Conservation (phyloP, 768 basidiomycete species). For the Leucosporidium yakuticum region DNA sequence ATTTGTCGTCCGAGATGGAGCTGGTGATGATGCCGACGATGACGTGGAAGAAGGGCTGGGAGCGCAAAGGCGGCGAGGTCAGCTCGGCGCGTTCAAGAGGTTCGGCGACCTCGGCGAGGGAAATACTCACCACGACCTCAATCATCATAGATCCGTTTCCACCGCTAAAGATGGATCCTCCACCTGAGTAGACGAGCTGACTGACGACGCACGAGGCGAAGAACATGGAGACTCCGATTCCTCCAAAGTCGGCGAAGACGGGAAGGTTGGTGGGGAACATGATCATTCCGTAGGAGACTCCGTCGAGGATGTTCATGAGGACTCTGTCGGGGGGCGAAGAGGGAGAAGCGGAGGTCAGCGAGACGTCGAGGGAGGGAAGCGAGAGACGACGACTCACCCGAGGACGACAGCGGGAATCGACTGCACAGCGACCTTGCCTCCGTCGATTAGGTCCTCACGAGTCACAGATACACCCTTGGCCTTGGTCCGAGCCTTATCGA, state of each 20-base stretch:
- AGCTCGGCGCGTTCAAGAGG: slow-evolving; percentile 60
- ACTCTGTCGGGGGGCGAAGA: slow-evolving; percentile 44
- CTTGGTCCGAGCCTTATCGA: background rate
- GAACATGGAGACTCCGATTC: slow-evolving; percentile 78
- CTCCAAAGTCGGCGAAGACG: slow-evolving; percentile 71
- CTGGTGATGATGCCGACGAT: slow-evolving; percentile 68
- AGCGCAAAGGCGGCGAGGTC: background rate
- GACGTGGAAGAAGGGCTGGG: slow-evolving; percentile 89
- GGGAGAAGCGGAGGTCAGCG: slow-evolving; percentile 49
- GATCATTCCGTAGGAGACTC: slow-evolving; percentile 92
- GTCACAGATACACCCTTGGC: slow-evolving; percentile 5
- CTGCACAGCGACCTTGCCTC: slow-evolving; percentile 1
- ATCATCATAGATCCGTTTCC: slow-evolving; percentile 86
- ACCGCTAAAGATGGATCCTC: slow-evolving; percentile 81
- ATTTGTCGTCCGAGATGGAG: slow-evolving; percentile 64
- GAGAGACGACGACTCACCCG: slow-evolving; percentile 10
- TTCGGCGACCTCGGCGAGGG: slow-evolving; percentile 85
- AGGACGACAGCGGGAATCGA: slow-evolving; percentile 31
- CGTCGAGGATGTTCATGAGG: slow-evolving; percentile 85
- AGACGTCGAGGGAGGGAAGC: slow-evolving; percentile 13
- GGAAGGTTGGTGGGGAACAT: slow-evolving; percentile 74
- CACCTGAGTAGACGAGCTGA: slow-evolving; percentile 72
- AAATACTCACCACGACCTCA: slow-evolving; percentile 74
- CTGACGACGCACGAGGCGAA: slow-evolving; percentile 54
- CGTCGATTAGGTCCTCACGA: slow-evolving; percentile 14